Evolutionary conservation across 1,139 yeast genomes (phyloP).

Genomic region (Kurtzmaniella quercitrusa): DNA sequence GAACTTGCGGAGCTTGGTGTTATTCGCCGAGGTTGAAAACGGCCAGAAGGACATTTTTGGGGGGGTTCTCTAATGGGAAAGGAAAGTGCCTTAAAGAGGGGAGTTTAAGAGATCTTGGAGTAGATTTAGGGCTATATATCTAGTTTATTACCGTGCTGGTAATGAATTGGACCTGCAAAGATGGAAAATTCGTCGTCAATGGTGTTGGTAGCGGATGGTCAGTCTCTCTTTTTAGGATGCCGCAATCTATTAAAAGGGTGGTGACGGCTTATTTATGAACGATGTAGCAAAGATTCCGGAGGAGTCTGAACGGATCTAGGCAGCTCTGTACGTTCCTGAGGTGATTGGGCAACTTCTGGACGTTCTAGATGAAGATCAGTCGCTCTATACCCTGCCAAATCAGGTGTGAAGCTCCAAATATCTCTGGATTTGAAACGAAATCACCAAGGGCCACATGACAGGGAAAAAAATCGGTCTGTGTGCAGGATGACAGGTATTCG

Average conservation of each 20-base stretch:
- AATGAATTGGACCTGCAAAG: no score
- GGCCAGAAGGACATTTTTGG: conserved; percentile 47
- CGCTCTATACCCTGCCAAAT: not conserved
- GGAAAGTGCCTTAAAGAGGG: no score
- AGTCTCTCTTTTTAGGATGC: not conserved
- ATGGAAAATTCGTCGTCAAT: no score
- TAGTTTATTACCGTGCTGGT: no score
- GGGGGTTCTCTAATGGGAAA: not conserved
- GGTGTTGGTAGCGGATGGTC: not conserved
- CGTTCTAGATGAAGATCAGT: not conserved
- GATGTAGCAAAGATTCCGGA: not conserved
- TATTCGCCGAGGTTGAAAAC: conserved; percentile 37
- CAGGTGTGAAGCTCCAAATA: not conserved
- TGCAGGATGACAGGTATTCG: not conserved
- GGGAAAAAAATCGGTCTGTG: not conserved
- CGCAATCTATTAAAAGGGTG: not conserved
- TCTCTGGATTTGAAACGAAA: not conserved
- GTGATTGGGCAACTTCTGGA: not conserved
- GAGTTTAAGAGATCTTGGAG: not conserved
- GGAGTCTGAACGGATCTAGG: not conserved
- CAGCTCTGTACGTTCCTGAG: not conserved
- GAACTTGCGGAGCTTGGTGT: conserved; percentile 40
- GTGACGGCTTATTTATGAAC: not conserved
- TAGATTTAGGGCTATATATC: not conserved
- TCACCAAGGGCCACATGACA: not conserved